Conservation (phyloP, 2,329 filamentous ascomycete species). For the Rosellinia necatrix region DNA sequence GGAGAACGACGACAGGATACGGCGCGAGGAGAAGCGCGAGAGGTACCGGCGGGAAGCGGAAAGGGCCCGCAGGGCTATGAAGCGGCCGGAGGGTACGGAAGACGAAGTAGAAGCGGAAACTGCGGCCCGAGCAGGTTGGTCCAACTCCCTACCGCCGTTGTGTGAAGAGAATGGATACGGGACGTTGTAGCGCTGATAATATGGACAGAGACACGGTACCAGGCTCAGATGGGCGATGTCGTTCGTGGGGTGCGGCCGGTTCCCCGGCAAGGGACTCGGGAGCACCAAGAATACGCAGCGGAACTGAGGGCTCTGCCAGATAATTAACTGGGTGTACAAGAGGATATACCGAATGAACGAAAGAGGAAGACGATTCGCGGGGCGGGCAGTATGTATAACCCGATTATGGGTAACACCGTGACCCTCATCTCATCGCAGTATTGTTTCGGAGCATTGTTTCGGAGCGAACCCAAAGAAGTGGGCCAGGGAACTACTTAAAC, state of each 20-base stretch:
- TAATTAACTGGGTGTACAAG: too few relatives aligned
- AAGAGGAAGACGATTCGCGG: too few relatives aligned
- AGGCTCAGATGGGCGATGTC: too few relatives aligned
- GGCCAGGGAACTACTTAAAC: too few relatives aligned
- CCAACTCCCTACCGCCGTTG: neutral
- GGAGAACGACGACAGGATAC: slow-evolving; percentile 2
- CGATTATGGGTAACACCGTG: too few relatives aligned
- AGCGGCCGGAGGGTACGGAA: too few relatives aligned
- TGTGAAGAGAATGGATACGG: neutral
- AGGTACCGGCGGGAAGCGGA: neutral
- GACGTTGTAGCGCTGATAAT: neutral
- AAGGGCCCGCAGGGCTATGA: too few relatives aligned
- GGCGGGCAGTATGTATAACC: too few relatives aligned
- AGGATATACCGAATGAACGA: too few relatives aligned
- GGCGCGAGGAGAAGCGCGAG: slow-evolving; percentile 11
- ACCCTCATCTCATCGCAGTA: too few relatives aligned
- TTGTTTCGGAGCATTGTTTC: slow-evolving; percentile 6
- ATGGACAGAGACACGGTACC: neutral
- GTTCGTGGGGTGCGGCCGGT: neutral
- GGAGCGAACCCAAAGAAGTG: neutral
- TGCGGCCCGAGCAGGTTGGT: neutral
- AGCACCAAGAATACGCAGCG: neutral
- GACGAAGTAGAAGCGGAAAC: too few relatives aligned
- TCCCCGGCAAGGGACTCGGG: neutral
- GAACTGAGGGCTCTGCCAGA: too few relatives aligned